Conservation (phyloP, 2,329 filamentous ascomycete species). For the Phialophora macrospora region DNA sequence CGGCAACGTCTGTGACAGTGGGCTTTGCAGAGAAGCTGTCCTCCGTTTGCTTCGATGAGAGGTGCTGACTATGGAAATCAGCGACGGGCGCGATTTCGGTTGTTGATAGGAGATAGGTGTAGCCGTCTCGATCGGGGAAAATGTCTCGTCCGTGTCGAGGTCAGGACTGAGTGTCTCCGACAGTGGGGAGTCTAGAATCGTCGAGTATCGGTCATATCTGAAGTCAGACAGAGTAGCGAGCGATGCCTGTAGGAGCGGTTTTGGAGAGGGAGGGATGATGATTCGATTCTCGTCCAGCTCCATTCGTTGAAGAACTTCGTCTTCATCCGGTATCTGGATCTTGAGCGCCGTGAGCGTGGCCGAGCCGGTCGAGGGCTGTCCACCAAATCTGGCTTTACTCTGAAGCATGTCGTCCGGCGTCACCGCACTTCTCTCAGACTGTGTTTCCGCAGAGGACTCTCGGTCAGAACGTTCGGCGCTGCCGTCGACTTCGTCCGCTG, state of each 20-base stretch:
- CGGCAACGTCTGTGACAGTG: conserved; percentile 20
- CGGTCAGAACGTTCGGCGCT: conserved; percentile 25
- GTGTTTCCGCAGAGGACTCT: conserved; percentile 31
- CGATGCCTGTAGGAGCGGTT: conserved; percentile 31
- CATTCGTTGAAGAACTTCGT: conserved; percentile 19
- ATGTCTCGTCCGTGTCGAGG: conserved; percentile 27
- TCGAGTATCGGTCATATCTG: conserved; percentile 35
- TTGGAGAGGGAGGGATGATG: conserved; percentile 26
- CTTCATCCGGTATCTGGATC: conserved; percentile 26
- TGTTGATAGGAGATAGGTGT: conserved; percentile 36
- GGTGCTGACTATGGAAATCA: conserved; percentile 35
- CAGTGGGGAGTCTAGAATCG: conserved; percentile 28
- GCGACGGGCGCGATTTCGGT: conserved; percentile 34
- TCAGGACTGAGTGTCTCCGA: conserved; percentile 26
- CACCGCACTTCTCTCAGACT: conserved; percentile 29
- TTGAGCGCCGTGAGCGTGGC: conserved; percentile 22
- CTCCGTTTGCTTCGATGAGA: conserved; percentile 25
- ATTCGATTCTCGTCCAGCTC: conserved; percentile 24
- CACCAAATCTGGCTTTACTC: conserved; percentile 21
- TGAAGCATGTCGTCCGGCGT: conserved; percentile 27
- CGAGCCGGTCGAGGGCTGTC: neutral
- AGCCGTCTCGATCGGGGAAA: conserved; percentile 37
- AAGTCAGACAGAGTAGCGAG: conserved; percentile 35
- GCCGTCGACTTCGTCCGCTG: conserved; percentile 15
- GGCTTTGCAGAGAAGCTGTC: conserved; percentile 28